phyloP scores from a whole-genome alignment of 148 eudicot species.

The Mesembryanthemum crystallinum region DNA sequence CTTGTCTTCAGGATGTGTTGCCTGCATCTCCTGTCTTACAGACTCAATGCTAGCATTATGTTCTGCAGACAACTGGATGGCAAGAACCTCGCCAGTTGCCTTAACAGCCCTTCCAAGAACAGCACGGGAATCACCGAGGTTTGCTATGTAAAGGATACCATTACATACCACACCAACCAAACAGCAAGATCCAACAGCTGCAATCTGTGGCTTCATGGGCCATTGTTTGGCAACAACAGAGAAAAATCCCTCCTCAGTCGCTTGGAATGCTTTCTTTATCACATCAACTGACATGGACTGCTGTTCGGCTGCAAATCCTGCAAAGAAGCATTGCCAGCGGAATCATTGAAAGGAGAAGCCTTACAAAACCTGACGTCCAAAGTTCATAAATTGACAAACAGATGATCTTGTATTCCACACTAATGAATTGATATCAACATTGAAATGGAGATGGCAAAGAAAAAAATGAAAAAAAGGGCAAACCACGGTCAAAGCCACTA shows the following conservation, averaged over 20 bases:
- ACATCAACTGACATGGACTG: constrained; percentile 73
- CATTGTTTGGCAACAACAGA: constrained; percentile 70
- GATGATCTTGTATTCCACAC: background rate
- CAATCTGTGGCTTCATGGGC: constrained; percentile 75
- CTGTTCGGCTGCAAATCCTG: constrained; percentile 72
- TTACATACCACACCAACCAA: constrained; percentile 64
- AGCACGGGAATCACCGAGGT: constrained; percentile 79
- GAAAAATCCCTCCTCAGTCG: constrained; percentile 81
- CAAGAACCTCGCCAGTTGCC: constrained; percentile 73
- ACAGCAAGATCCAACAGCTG: constrained; percentile 89
- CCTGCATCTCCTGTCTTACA: constrained; percentile 73
- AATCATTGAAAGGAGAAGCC: background rate
- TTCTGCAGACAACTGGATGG: constrained; percentile 67
- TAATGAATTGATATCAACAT: background rate
- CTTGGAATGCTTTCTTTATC: constrained; percentile 71
- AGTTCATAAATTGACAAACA: background rate
- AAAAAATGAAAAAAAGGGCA: background rate
- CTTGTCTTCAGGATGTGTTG: constrained; percentile 74
- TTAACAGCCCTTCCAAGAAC: constrained; percentile 65
- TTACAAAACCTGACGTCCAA: background rate
- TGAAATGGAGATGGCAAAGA: background rate
- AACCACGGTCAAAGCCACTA: background rate
- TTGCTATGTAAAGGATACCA: constrained; percentile 70
- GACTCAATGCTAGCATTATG: constrained; percentile 74
- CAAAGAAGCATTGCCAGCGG: constrained; percentile 8